Evolutionary conservation across 441 rosid genomes (phyloP).

Genomic region (Populus trichocarpa): DNA sequence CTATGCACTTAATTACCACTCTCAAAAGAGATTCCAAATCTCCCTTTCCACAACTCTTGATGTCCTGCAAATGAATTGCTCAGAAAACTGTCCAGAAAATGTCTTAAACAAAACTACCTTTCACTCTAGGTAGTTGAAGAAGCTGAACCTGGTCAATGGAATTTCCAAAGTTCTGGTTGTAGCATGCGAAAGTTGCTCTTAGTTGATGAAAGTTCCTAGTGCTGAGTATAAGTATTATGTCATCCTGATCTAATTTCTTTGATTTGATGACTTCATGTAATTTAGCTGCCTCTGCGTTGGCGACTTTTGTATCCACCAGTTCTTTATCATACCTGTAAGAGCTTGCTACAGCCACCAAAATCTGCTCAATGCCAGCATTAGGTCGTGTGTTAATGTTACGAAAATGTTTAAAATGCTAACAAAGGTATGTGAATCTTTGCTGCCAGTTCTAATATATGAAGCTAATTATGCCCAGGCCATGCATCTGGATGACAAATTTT

Average conservation of each 20-base stretch:
- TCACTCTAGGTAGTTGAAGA: not conserved
- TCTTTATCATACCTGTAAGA: slow-evolving; percentile 77
- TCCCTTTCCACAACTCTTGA: slow-evolving; percentile 50
- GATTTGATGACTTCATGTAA: slow-evolving; percentile 58
- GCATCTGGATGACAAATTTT: too few relatives aligned
- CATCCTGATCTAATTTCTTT: slow-evolving; percentile 60
- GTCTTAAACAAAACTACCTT: not conserved
- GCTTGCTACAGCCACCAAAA: slow-evolving; percentile 63
- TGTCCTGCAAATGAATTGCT: slow-evolving; percentile 44
- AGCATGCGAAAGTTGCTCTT: slow-evolving; percentile 58
- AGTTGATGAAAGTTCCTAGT: slow-evolving; percentile 78
- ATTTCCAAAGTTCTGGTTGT: slow-evolving; percentile 51
- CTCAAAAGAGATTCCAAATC: slow-evolving; percentile 50
- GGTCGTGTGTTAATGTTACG: not conserved
- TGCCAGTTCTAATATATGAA: too few relatives aligned
- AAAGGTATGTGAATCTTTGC: too few relatives aligned
- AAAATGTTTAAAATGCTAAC: too few relatives aligned
- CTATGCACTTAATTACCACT: slow-evolving; percentile 49
- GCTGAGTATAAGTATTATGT: slow-evolving; percentile 50
- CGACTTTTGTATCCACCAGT: slow-evolving; percentile 42
- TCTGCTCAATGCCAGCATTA: slow-evolving; percentile 34
- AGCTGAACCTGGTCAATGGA: slow-evolving; percentile 56
- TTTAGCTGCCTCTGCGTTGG: slow-evolving; percentile 58
- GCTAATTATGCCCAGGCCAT: too few relatives aligned
- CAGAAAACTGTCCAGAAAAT: not conserved